phyloP scores from a whole-genome alignment of 495 filamentous ascomycete species.

The Polyplosphaeria fusca region DNA sequence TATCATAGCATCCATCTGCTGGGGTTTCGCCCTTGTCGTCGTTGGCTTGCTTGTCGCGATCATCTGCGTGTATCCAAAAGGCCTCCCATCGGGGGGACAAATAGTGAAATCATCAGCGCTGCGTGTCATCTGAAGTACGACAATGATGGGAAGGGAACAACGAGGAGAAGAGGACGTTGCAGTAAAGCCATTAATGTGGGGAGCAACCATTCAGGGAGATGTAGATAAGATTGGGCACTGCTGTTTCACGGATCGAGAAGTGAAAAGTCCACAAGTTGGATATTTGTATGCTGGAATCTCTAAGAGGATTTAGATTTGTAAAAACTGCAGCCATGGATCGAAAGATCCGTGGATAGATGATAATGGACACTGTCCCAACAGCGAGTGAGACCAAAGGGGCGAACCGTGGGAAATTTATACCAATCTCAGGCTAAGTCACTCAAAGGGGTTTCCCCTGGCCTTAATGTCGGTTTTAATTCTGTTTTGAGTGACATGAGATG shows the following conservation, averaged over 20 bases:
- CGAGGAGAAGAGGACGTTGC: background rate
- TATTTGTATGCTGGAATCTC: constrained; percentile 18
- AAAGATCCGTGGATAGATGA: too few species aligned
- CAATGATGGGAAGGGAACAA: background rate
- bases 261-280: background rate
- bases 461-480: too few species aligned
- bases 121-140: constrained; percentile 7
- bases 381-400: too few species aligned
- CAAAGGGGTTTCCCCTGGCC: too few species aligned
- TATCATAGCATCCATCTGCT: constrained; percentile 5
- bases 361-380: too few species aligned
- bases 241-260: constrained; percentile 7
- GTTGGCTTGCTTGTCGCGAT: background rate
- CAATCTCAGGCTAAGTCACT: too few species aligned
- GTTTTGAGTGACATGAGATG: too few species aligned
- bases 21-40: constrained; percentile 1
- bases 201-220: constrained; percentile 2
- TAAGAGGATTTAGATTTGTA: too few species aligned
- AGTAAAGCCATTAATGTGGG: constrained; percentile 14
- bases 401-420: too few species aligned
- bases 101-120: constrained; percentile 22
- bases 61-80: constrained; percentile 1
- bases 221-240: constrained; percentile 14
- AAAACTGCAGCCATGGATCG: too few species aligned
- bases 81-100: constrained; percentile 15